Evolutionary conservation across 2,329 filamentous ascomycete genomes (phyloP), one percentile per base, ranked within the genome.

Genomic region (Hymenoscyphus fructigenus): DNA sequence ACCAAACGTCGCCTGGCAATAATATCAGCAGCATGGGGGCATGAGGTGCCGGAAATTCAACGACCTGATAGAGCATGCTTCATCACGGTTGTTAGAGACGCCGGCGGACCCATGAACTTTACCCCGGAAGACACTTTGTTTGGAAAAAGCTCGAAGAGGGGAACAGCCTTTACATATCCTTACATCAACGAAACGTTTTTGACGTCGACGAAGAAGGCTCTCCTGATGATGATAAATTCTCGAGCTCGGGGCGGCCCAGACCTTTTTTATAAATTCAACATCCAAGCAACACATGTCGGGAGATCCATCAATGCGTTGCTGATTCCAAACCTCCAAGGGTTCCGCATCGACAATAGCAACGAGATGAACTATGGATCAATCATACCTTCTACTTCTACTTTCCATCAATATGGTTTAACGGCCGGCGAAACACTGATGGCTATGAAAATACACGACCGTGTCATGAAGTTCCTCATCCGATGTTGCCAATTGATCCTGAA

Each of bases 401-500:
- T 50, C 20, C 44, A 50, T 9, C 5, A 2, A 23, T 44, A 28
- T 9, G 7, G 50, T 60, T 26, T 60, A 7, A 38, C 58, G 9
- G 38, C 36, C 20, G 34, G 36, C 15, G 36, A 60, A 47, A 38
- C 36, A 28, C 26, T 60, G 3, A 15, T 60, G 20, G 58, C 58
- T 29, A 36, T 60, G n/a, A 5, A 60, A 32, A 38, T 60, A 28
- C 58, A 60, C 15, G 9, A 32, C 10, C 58, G 36, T 14, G 29
- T 60, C 23, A n/a, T 50, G 34, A 60, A 28, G 17, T 60, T 60
- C 26, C 20, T 60, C 26, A 29, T 29, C 14, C 10, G 15, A 17
- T 34, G 29, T 26, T 60, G 58, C 23, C 34, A 15, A 28, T 10
- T 44, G n/a, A 60, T 60, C 28, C 36, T 60, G 44, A 50, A 50